A percentile compares a stretch with the other conserved stretches of the same genome.
Evolutionary conservation across 805 yeast species (phyloP).

Genomic region (Wickerhamomyces silvicola): DNA sequence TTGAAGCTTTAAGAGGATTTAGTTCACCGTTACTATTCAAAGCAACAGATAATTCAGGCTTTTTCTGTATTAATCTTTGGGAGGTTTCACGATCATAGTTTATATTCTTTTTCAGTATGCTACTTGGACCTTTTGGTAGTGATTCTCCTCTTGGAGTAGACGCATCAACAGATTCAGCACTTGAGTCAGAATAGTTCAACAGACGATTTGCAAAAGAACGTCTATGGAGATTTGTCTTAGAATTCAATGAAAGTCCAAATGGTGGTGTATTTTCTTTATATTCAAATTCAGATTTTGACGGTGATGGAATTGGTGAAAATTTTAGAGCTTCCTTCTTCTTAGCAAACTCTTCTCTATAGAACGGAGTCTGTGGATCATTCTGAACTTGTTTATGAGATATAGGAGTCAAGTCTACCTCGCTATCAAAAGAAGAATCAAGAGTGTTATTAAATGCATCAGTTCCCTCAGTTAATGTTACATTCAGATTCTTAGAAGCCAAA

Average conservation of each 20-base stretch:
- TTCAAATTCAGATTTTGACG: slow-evolving; percentile 2
- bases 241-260: slow-evolving; percentile 2
- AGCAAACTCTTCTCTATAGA: slow-evolving; percentile 12
- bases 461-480: slow-evolving; percentile 3
- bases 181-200: slow-evolving; percentile 1
- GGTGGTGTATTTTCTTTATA: background rate
- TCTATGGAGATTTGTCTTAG: slow-evolving; percentile 3
- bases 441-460: slow-evolving; percentile 2
- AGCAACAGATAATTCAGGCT: slow-evolving; percentile 19
- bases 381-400: slow-evolving; percentile 13
- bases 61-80: slow-evolving; percentile 8
- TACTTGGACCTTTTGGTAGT: slow-evolving; percentile 9
- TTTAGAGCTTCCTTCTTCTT: background rate
- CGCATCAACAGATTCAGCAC: background rate
- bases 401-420: slow-evolving; percentile 10
- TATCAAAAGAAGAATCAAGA: slow-evolving; percentile 2
- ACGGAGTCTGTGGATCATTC: slow-evolving; percentile 22
- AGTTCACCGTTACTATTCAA: slow-evolving; percentile 20
- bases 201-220: slow-evolving; percentile 5
- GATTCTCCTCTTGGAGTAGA: slow-evolving; percentile 3
- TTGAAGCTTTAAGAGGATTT: slow-evolving; percentile 28
- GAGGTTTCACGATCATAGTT: slow-evolving; percentile 17
- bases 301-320: slow-evolving; percentile 12
- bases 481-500: slow-evolving; percentile 9
- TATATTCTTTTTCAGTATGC: slow-evolving; percentile 20